Percentiles rank a stretch among this genome's conserved stretches.
Evolutionary conservation across 345 rosid species (phyloP).

Genomic region (Citrus australasica): DNA sequence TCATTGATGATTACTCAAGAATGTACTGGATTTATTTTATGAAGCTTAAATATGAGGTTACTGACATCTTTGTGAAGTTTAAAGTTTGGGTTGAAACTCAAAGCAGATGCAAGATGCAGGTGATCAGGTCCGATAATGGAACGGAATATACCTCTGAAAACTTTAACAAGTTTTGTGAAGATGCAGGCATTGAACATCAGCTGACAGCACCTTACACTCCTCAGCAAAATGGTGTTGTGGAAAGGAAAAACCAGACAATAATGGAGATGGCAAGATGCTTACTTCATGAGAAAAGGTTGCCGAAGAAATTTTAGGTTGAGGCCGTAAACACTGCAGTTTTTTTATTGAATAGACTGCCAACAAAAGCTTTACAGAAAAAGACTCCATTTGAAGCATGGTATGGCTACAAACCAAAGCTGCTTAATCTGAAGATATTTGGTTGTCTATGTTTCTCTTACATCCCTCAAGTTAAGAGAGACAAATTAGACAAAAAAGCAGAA

Average conservation of each 20-base stretch:
- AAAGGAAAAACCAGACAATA: too few relatives aligned
- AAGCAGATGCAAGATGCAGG: too few relatives aligned
- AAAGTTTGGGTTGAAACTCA: too few relatives aligned
- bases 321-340: background rate
- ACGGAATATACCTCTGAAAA: too few relatives aligned
- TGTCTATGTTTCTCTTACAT: background rate
- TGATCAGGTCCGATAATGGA: too few relatives aligned
- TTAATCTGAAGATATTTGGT: background rate
- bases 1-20: too few relatives aligned
- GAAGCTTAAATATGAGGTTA: too few relatives aligned
- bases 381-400: background rate
- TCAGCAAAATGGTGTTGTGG: background rate
- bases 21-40: too few relatives aligned
- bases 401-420: background rate
- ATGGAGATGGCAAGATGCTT: background rate
- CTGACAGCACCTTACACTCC: too few relatives aligned
- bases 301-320: background rate
- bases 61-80: background rate
- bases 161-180: too few relatives aligned
- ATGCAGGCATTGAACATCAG: too few relatives aligned
- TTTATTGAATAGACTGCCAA: background rate
- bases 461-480: background rate
- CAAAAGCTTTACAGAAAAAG: too few relatives aligned
- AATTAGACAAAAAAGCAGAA: background rate
- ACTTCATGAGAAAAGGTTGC: background rate